Evolutionary conservation across 352 stramenopile species (phyloP), one percentile per base, ranked within the genome.

Genomic region (Phytophthora colocasiae): DNA sequence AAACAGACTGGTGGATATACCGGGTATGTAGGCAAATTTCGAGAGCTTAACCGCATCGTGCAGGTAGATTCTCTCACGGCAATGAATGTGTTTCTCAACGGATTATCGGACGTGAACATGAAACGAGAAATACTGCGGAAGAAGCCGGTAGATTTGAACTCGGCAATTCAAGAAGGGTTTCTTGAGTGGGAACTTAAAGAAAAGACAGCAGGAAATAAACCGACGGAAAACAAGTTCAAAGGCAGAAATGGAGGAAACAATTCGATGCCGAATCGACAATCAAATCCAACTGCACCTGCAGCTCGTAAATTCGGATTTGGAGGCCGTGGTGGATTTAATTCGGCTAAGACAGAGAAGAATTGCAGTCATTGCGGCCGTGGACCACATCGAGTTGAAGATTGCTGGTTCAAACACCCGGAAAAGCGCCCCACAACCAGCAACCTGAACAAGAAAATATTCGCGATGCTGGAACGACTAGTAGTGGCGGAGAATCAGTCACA

Each of bases 21-120:
- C 22, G 58, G 58, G 6, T 66, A 66, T 34, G 58, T 66, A 2
- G 48, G 48, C 4, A 67, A 67, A 27, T 67, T 67, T 29, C 32
- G 59, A 34, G 49, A 67, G n/a, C 32, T 67, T 1, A 60, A 67
- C 22, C 9, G 59, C 7, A 67, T 60, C 15, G 58, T 29, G 8
- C 43, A 59, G 24, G 32, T 66, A 7, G 32, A 56, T 43, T 3
- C 17, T 1, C 2, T 60, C 1, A 60, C 43, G 9, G 58, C 58
- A 29, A 66, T 66, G 49, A 59, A 60, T 36, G 15, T 60, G 6
- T 66, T 66, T n/a, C n/a, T 66, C 12, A 60, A 66, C 17, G 58
- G 41, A 36, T 31, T 66, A 14, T 60, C 50, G 0, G 58, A 66
- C 44, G 4, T 40, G 7, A 31, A 22, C 3, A 66, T 66, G 50